Evolutionary conservation across 306 rosid genomes (phyloP), one percentile per base, ranked within the genome.

Genomic region (Sindora glabra): DNA sequence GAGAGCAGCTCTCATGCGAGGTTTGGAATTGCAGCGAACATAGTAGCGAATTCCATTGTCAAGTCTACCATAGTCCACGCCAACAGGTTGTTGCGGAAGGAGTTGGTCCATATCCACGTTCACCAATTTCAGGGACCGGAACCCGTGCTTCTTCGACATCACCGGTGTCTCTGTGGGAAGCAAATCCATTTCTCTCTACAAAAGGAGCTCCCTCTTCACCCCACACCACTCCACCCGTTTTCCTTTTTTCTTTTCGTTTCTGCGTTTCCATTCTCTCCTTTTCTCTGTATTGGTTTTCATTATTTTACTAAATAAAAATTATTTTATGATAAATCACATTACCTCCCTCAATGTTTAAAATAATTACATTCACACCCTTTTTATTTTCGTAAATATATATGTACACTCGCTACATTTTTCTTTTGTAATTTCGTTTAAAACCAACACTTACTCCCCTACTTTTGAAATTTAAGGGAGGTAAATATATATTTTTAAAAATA

Each of bases 1-100:
- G 24, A 91, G 90, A 44, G 98, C 98, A 32, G 98, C 90, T 75
- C 98, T 70, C 96, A 85, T 88, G 62, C 82, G 81, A 41, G 98
- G 98, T 67, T 92, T 92, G 46, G 94, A 83, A 76, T 92, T 92
- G 76, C 76, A 77, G 18, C 98, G 98, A 22, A 92, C 96, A 65
- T 92, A 86, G 76, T 86, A 92, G 50, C 60, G 75, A 4, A 92
- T 83, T 16, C 98, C 98, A 73, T 86, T 92, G 30, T 81, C 83
- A 21, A 92, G 98, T 10, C 77, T 72, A 70, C 98, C 96, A 67
- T 64, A 88, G 70, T 65, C 59, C 41, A 86, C 96, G 40, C 89
- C 98, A 12, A 76, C 56, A 0, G 95, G 95, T 25, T 82, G 56
- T 17, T 72, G 79, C 0, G 83, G 42, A 29, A 88, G 89, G 24